A percentile compares a stretch with the other conserved stretches of the same genome.
These are phyloP conservation scores for Canna indica DNA, from an alignment of 176 grass and related monocot species.

Conservation along the genomic window DNA sequence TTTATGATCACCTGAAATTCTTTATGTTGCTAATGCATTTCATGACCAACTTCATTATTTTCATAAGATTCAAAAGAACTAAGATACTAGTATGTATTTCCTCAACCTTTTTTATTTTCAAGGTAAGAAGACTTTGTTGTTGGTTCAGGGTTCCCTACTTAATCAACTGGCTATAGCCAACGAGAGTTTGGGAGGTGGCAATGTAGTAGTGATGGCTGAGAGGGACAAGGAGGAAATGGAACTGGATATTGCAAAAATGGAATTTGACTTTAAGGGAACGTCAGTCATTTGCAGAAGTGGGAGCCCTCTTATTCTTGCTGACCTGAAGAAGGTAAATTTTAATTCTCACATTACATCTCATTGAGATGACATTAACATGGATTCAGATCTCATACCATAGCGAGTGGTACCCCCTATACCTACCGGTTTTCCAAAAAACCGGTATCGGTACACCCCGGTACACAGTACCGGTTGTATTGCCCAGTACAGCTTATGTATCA, in stretches of 20 bases:
- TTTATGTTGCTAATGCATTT: not conserved
- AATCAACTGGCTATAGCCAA: slow-evolving; percentile 81
- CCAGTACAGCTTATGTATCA: too few relatives aligned
- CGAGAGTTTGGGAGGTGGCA: slow-evolving; percentile 67
- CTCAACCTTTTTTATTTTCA: not conserved
- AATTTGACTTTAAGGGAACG: slow-evolving; percentile 75
- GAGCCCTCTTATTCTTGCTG: slow-evolving; percentile 65
- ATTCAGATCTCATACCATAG: too few relatives aligned
- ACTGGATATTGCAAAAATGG: slow-evolving; percentile 78
- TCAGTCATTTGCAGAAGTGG: slow-evolving; percentile 78
- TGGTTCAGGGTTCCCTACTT: slow-evolving; percentile 53
- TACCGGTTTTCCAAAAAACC: too few relatives aligned
- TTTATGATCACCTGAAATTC: not conserved
- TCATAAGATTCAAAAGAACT: not conserved
- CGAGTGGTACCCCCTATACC: too few relatives aligned
- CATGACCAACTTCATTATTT: not conserved
- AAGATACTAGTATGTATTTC: not conserved
- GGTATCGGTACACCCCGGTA: too few relatives aligned
- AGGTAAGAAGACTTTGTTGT: not conserved
- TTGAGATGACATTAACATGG: not conserved
- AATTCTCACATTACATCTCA: slow-evolving; percentile 12
- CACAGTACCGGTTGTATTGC: too few relatives aligned
- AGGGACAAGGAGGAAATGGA: slow-evolving; percentile 84
- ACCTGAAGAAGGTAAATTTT: slow-evolving; percentile 57
- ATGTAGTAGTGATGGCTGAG: slow-evolving; percentile 69